Evolutionary conservation across 192 early-diverging fungal species (phyloP).

Genomic region (Entomortierella chlamydospora): DNA sequence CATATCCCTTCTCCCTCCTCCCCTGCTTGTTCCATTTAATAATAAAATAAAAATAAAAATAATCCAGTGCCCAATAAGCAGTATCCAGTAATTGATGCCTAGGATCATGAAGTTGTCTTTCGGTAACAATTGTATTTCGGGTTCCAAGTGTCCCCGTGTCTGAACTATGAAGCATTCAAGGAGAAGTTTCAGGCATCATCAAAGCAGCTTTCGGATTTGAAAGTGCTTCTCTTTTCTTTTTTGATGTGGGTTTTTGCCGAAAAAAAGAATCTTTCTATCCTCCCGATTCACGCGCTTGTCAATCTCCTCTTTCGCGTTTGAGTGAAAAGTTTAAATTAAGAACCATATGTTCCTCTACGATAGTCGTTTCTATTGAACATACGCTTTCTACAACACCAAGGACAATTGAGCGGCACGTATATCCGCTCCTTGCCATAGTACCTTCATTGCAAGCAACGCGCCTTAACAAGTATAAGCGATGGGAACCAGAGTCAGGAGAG

Average conservation of each 20-base stretch:
- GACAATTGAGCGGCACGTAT: slow-evolving; percentile 28
- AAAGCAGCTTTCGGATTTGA: slow-evolving; percentile 42
- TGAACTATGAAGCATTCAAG: slow-evolving; percentile 24
- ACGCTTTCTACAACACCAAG: slow-evolving; percentile 29
- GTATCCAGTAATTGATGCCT: slow-evolving; percentile 27
- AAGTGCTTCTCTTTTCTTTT: background rate
- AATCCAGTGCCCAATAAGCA: slow-evolving; percentile 10
- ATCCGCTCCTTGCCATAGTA: slow-evolving; percentile 22
- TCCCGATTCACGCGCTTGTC: no score
- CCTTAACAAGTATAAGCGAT: slow-evolving; percentile 44
- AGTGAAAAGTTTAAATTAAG: no score
- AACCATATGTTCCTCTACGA: no score
- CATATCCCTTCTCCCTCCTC: background rate
- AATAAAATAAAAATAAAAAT: background rate
- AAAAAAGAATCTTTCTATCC: no score
- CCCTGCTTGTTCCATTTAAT: background rate
- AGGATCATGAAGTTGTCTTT: slow-evolving; percentile 44
- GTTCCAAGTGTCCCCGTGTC: slow-evolving; percentile 23
- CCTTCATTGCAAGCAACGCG: slow-evolving; percentile 23
- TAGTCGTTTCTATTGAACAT: slow-evolving; percentile 46
- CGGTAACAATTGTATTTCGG: slow-evolving; percentile 24
- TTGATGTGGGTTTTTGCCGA: no score
- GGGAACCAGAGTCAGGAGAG: slow-evolving; percentile 24
- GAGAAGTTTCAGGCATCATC: slow-evolving; percentile 11
- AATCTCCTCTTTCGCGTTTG: no score